phyloP scores from a whole-genome alignment of 2,329 filamentous ascomycete genomes.

The Podosphaera fusca region DNA sequence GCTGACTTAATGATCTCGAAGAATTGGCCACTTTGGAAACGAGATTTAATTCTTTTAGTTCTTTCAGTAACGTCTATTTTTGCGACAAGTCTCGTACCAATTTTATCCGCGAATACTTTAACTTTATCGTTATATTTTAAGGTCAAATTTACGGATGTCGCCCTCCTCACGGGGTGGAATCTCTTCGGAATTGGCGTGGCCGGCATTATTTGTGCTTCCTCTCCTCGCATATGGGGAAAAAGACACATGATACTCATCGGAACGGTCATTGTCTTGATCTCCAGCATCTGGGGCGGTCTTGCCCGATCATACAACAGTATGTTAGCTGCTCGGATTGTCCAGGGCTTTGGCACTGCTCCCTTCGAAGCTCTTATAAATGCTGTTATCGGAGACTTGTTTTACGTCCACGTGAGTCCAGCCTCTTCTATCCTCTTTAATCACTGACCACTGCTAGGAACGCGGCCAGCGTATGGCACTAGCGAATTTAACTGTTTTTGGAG shows the following conservation, averaged over 20 bases:
- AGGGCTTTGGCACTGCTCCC: constrained; percentile 67
- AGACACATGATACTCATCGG: constrained; percentile 69
- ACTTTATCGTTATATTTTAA: too few relatives aligned
- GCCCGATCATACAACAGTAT: constrained; percentile 47
- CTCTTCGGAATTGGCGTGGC: too few relatives aligned
- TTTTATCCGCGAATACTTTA: too few relatives aligned
- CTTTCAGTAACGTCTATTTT: too few relatives aligned
- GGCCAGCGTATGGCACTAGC: too few relatives aligned
- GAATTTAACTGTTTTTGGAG: too few relatives aligned
- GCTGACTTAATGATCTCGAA: too few relatives aligned
- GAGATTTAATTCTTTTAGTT: too few relatives aligned
- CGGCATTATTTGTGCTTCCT: constrained; percentile 63
- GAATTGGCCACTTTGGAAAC: too few relatives aligned
- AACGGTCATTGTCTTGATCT: constrained; percentile 46
- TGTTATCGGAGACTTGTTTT: constrained; percentile 73
- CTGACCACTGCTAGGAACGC: constrained; percentile 64
- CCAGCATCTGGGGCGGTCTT: constrained; percentile 53
- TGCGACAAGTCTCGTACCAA: too few relatives aligned
- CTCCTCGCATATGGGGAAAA: constrained; percentile 79
- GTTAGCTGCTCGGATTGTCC: constrained; percentile 57
- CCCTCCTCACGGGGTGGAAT: too few relatives aligned
- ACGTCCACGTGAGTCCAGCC: constrained; percentile 42
- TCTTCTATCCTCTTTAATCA: constrained; percentile 39
- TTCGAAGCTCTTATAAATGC: constrained; percentile 83
- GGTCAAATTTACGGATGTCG: too few relatives aligned